phyloP scores from a whole-genome alignment of 495 filamentous ascomycete species.

The Symbiotaphrina buchneri region DNA sequence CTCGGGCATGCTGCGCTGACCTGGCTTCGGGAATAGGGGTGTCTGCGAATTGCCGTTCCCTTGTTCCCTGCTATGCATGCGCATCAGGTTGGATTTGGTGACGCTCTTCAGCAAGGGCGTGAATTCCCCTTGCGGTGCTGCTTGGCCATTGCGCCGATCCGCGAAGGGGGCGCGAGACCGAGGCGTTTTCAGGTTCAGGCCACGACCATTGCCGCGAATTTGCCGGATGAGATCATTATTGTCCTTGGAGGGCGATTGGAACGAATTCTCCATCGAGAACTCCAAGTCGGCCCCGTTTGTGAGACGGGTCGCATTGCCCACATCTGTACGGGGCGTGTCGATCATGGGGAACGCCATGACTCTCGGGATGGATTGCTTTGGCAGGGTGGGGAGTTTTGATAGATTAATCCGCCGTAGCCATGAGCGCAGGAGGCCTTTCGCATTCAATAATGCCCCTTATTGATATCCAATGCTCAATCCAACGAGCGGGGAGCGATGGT shows the following conservation, averaged over 20 bases:
- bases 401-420: too few relatives aligned
- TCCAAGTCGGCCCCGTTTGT: constrained; percentile 50
- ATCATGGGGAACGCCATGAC: constrained; percentile 16
- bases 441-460: too few relatives aligned
- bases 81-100: constrained; percentile 51
- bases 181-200: constrained; percentile 43
- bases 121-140: constrained; percentile 41
- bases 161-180: constrained; percentile 41
- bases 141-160: constrained; percentile 41
- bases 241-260: constrained; percentile 52
- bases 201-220: constrained; percentile 35
- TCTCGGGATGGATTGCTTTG: too few relatives aligned
- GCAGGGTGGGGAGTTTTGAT: too few relatives aligned
- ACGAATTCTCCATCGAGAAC: constrained; percentile 62
- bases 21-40: constrained; percentile 39
- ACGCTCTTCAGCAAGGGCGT: constrained; percentile 85
- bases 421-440: too few relatives aligned
- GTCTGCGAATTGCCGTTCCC: constrained; percentile 36
- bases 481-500: too few relatives aligned
- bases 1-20: constrained; percentile 35
- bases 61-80: constrained; percentile 25
- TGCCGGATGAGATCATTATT: constrained; percentile 45
- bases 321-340: constrained; percentile 59
- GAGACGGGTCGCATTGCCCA: constrained; percentile 60
- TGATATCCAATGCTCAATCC: too few relatives aligned